These are phyloP conservation scores for Themeda triandra DNA, from an alignment of 176 grass and related monocot genomes.

Conservation along the genomic window DNA sequence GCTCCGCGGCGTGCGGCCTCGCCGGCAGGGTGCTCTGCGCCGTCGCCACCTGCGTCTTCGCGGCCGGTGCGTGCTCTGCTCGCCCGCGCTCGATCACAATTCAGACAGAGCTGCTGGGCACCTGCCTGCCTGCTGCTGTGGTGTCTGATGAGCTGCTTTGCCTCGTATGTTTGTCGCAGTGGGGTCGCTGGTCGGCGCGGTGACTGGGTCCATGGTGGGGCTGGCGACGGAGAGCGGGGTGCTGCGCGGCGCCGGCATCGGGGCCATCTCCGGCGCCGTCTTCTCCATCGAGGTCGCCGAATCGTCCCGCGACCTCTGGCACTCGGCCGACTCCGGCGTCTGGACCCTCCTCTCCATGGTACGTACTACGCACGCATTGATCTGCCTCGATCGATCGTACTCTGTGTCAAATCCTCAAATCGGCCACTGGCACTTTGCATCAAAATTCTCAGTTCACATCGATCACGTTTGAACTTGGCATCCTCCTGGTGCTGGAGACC, in stretches of 20 bases:
- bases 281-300: constrained; percentile 87
- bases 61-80: constrained; percentile 15
- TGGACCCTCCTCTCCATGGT: constrained; percentile 76
- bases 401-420: background rate
- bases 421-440: background rate
- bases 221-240: constrained; percentile 65
- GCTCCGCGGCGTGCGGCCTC: constrained; percentile 15
- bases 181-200: constrained; percentile 49
- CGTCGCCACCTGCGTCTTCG: constrained; percentile 41
- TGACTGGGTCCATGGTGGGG: constrained; percentile 59
- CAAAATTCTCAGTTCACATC: no score
- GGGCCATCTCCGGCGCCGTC: constrained; percentile 89
- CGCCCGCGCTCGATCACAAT: no score
- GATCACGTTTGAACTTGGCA: no score
- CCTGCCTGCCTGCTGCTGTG: no score
- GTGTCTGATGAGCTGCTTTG: background rate
- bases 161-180: constrained; percentile 18
- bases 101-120: no score
- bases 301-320: constrained; percentile 74
- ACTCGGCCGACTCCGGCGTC: constrained; percentile 46
- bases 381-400: background rate
- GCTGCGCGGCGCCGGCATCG: constrained; percentile 72
- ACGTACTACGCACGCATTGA: background rate
- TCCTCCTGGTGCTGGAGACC: no score
- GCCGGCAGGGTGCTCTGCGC: constrained; percentile 36